phyloP scores from a whole-genome alignment of 2,329 filamentous ascomycete species.

The Ophiostoma sp. region DNA sequence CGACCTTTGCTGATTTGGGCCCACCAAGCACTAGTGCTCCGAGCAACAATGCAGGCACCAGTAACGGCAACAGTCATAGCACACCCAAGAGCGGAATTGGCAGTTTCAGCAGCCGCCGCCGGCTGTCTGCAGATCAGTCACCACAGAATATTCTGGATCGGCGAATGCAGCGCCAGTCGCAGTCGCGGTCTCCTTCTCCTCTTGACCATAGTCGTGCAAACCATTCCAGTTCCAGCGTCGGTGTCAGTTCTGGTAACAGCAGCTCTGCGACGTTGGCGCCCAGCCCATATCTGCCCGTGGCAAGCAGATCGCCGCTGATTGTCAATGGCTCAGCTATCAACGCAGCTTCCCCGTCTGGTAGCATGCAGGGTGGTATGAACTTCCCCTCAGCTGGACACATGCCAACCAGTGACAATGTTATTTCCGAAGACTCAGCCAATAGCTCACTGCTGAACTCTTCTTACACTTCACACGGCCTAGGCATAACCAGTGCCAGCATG shows the following conservation, averaged over 20 bases:
- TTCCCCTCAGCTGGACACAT: slow-evolving; percentile 25
- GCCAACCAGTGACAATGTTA: slow-evolving; percentile 29
- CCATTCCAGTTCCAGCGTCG: slow-evolving; percentile 35
- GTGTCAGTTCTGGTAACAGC: slow-evolving; percentile 29
- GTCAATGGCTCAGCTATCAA: slow-evolving; percentile 35
- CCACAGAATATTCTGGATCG: slow-evolving; percentile 50
- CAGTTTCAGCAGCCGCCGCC: slow-evolving; percentile 33
- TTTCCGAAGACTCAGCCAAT: slow-evolving; percentile 28
- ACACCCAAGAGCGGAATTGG: slow-evolving; percentile 4
- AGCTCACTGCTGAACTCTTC: slow-evolving; percentile 26
- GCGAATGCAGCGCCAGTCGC: slow-evolving; percentile 48
- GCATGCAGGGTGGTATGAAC: background rate
- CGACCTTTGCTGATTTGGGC: slow-evolving; percentile 45
- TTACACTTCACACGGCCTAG: slow-evolving; percentile 35
- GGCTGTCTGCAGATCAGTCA: slow-evolving; percentile 49
- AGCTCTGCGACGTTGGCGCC: slow-evolving; percentile 39
- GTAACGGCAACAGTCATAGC: background rate
- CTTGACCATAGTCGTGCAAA: slow-evolving; percentile 45
- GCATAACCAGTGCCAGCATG: slow-evolving; percentile 21
- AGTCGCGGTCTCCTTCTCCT: slow-evolving; percentile 53
- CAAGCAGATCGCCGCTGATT: slow-evolving; percentile 25
- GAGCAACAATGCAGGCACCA: background rate
- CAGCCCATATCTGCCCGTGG: slow-evolving; percentile 36
- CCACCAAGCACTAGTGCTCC: slow-evolving; percentile 23
- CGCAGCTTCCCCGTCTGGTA: slow-evolving; percentile 24